A percentile compares a stretch with the other conserved stretches of the same genome.
Evolutionary conservation across 179 eudicot genomes (phyloP).

Genomic region (Beta corolliflora): DNA sequence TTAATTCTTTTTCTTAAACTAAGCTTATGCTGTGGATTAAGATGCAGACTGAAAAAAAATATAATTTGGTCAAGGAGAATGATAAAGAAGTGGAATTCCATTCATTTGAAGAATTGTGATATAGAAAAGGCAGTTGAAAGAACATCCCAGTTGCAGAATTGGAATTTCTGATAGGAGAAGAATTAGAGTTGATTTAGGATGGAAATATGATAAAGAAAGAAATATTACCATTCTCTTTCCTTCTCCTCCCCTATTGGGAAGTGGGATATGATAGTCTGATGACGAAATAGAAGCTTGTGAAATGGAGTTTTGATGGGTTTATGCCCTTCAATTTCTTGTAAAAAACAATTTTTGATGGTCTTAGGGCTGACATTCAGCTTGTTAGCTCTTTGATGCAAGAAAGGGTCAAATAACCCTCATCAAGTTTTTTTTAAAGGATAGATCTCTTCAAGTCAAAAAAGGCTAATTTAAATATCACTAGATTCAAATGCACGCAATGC

Average conservation of each 20-base stretch:
- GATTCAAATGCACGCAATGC: no score
- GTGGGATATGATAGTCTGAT: slow-evolving; percentile 14
- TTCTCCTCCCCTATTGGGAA: slow-evolving; percentile 6
- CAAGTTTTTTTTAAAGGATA: background rate
- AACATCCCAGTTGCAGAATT: slow-evolving; percentile 6
- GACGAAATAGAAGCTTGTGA: slow-evolving; percentile 16
- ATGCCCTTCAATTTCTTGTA: background rate
- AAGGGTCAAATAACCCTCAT: slow-evolving; percentile 25
- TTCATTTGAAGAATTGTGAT: background rate
- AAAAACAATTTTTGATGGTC: background rate
- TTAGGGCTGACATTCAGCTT: background rate
- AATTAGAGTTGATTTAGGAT: background rate
- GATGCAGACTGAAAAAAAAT: background rate
- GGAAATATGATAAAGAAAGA: slow-evolving; percentile 20
- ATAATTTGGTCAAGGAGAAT: slow-evolving; percentile 1
- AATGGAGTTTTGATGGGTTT: background rate
- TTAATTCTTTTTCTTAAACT: slow-evolving; percentile 20
- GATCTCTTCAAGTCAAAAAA: slow-evolving; percentile 22
- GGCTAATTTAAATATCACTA: slow-evolving; percentile 12
- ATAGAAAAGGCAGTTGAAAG: background rate
- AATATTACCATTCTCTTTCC: background rate
- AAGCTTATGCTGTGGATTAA: slow-evolving; percentile 10
- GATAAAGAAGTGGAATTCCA: slow-evolving; percentile 18
- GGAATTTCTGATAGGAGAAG: slow-evolving; percentile 1
- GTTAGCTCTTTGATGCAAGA: slow-evolving; percentile 26